Evolutionary conservation across 108 stramenopile species (phyloP).

Genomic region (Schizochytrium sp.): DNA sequence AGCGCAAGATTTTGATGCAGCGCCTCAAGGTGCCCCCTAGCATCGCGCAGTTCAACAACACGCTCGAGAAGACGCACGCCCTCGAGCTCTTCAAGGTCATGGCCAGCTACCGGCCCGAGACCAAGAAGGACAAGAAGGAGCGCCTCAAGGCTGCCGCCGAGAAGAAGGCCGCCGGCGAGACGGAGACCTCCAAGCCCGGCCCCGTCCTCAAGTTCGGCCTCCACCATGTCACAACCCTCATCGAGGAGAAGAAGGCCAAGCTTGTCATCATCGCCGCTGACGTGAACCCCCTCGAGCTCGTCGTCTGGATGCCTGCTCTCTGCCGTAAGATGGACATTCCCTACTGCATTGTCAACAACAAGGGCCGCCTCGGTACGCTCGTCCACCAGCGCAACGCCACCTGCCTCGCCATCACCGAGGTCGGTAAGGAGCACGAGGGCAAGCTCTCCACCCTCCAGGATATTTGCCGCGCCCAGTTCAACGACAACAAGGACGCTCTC

Average conservation of each 20-base stretch:
- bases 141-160: constrained; percentile 90
- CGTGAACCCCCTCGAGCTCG: constrained; percentile 96
- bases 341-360: constrained; percentile 98
- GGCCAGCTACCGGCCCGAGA: constrained; percentile 96
- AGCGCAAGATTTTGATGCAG: constrained; percentile 92
- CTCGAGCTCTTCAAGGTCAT: constrained; percentile 88
- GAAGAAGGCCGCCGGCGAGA: constrained; percentile 64
- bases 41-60: constrained; percentile 96
- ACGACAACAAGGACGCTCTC: constrained; percentile 73
- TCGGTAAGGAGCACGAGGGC: constrained; percentile 78
- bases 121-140: constrained; percentile 87
- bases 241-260: constrained; percentile 97
- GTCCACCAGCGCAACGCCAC: constrained; percentile 86
- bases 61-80: constrained; percentile 93
- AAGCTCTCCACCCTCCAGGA: constrained; percentile 69
- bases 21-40: constrained; percentile 96
- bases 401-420: constrained; percentile 76
- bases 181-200: constrained; percentile 41
- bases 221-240: constrained; percentile 94
- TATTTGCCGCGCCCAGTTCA: constrained; percentile 83
- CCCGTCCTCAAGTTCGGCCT: constrained; percentile 88
- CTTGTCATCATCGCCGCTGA: constrained; percentile 96
- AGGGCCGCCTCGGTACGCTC: constrained; percentile 93
- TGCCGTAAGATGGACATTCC: constrained; percentile 99
- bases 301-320: constrained; percentile 95